phyloP scores from a whole-genome alignment of 176 grass and related monocot genomes.

The Elymus sibiricus region DNA sequence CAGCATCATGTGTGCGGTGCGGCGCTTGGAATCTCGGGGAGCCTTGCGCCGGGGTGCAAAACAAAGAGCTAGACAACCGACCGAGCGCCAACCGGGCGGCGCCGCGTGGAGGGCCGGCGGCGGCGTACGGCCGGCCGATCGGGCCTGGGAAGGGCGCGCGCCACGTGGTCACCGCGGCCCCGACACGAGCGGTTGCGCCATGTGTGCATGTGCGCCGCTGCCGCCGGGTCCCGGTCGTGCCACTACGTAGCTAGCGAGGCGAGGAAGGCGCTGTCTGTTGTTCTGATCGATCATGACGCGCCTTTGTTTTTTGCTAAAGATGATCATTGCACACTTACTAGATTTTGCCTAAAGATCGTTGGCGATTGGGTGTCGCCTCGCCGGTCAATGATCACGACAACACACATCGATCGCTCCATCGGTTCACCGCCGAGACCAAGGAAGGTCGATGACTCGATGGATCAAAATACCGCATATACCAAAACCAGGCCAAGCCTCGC shows the following conservation, averaged over 20 bases:
- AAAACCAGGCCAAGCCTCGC: neutral
- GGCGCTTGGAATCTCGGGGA: too few species aligned
- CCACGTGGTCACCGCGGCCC: too few species aligned
- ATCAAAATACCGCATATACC: neutral
- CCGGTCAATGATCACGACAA: conserved; percentile 14
- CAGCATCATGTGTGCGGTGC: neutral
- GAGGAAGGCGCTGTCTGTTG: conserved; percentile 12
- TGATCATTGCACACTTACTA: conserved; percentile 28
- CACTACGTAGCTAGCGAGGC: neutral
- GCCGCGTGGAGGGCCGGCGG: conserved; percentile 16
- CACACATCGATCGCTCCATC: neutral
- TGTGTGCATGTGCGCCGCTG: conserved; percentile 31
- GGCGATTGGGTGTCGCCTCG: conserved; percentile 5
- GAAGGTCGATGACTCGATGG: neutral
- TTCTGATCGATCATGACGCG: neutral
- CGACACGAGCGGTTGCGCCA: conserved; percentile 26
- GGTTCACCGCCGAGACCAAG: conserved; percentile 1
- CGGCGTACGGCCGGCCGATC: neutral
- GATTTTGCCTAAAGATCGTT: conserved; percentile 10
- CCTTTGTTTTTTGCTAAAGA: neutral
- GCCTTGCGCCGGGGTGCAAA: conserved; percentile 38
- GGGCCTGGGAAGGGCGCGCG: neutral
- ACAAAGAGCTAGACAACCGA: neutral
- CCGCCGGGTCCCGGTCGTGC: conserved; percentile 4
- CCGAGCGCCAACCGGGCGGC: neutral